A percentile compares a stretch with the other conserved stretches of the same genome.
Evolutionary conservation across 805 yeast genomes (phyloP).

Genomic region (Nakazawaea anatomiae): DNA sequence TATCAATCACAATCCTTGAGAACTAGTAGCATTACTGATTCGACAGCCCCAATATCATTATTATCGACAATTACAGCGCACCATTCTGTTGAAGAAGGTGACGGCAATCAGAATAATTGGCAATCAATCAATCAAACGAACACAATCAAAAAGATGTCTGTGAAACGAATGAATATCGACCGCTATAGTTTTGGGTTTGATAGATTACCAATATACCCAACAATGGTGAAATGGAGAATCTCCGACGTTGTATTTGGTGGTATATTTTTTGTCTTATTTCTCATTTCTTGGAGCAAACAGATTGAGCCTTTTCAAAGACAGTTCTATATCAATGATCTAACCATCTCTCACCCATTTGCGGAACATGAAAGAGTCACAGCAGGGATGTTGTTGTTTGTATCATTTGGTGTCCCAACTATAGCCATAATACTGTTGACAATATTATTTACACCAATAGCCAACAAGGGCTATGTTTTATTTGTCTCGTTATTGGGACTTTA

Average conservation of each 20-base stretch:
- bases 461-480: constrained; percentile 54
- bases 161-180: neutral
- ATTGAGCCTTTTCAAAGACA: constrained; percentile 69
- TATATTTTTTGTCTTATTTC: constrained; percentile 1
- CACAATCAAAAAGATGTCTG: neutral
- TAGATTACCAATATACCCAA: constrained; percentile 1
- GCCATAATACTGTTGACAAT: constrained; percentile 26
- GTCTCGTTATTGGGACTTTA: constrained; percentile 62
- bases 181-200: constrained; percentile 11
- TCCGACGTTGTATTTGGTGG: constrained; percentile 4
- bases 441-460: constrained; percentile 40
- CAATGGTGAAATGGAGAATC: constrained; percentile 9
- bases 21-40: neutral
- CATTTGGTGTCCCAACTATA: constrained; percentile 43
- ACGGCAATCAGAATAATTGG: neutral
- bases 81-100: neutral
- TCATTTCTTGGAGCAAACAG: constrained; percentile 15
- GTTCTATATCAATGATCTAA: constrained; percentile 67
- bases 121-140: neutral
- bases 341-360: constrained; percentile 79
- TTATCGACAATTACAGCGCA: neutral
- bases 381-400: constrained; percentile 44
- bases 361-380: constrained; percentile 65
- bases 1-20: neutral
- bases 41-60: neutral